Evolutionary conservation across 495 filamentous ascomycete genomes (phyloP).

Genomic region (Bryoglossum gracile): DNA sequence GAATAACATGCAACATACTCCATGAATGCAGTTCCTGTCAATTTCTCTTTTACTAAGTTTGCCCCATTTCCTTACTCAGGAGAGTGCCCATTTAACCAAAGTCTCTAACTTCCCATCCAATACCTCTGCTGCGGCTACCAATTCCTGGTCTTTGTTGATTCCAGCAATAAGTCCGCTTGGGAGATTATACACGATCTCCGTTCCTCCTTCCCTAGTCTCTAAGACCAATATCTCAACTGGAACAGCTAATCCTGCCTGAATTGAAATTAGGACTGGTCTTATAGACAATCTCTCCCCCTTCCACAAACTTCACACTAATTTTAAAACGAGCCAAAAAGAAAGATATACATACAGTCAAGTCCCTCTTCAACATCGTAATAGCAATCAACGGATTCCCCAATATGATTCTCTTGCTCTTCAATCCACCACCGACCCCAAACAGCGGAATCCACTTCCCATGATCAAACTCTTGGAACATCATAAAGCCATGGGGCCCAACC

Average conservation of each 20-base stretch:
- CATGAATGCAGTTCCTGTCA: no score
- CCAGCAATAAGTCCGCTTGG: conserved; percentile 14
- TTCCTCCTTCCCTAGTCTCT: conserved; percentile 7
- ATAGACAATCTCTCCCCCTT: no score
- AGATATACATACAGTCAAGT: no score
- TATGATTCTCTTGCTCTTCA: conserved; percentile 10
- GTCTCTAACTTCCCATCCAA: conserved; percentile 9
- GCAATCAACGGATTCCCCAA: conserved; percentile 18
- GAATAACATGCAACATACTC: not conserved
- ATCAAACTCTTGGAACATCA: conserved; percentile 18
- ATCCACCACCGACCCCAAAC: not conserved
- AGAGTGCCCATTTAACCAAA: conserved; percentile 4
- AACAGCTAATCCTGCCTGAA: conserved; percentile 15
- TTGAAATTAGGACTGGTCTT: no score
- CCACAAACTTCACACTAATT: no score
- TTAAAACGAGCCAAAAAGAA: no score
- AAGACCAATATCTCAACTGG: conserved; percentile 19
- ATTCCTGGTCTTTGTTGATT: not conserved
- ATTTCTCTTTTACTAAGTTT: no score
- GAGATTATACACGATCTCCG: conserved; percentile 13
- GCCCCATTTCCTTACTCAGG: no score
- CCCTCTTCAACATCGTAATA: conserved; percentile 15
- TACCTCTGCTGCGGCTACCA: conserved; percentile 4
- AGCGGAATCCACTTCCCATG: conserved; percentile 12
- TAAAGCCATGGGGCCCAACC: conserved; percentile 16